A percentile compares a stretch with the other conserved stretches of the same genome.
phyloP scores from a whole-genome alignment of 495 filamentous ascomycete species.

The Bathelium albidoporum region DNA sequence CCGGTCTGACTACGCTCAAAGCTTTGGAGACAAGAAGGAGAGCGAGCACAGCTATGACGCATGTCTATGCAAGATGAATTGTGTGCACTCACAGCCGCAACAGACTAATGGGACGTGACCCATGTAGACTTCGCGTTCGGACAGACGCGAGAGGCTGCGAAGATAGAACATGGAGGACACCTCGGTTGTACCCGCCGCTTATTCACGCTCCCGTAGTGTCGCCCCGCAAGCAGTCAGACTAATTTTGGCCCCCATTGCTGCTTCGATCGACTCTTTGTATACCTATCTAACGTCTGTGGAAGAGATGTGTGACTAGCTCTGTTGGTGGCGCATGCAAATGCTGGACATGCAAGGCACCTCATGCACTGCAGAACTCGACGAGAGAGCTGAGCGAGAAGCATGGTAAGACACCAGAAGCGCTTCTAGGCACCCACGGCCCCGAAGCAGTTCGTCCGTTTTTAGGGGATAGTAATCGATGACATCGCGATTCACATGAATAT shows the following conservation, averaged over 20 bases:
- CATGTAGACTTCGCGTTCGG: neutral
- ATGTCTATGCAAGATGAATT: neutral
- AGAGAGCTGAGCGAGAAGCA: no score
- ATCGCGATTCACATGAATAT: neutral
- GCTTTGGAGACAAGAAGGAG: no score
- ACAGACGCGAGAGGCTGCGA: neutral
- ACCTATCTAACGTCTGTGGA: neutral
- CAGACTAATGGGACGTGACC: neutral
- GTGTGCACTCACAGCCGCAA: neutral
- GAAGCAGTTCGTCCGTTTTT: neutral
- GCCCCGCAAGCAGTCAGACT: neutral
- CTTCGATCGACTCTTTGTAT: neutral
- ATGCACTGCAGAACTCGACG: neutral
- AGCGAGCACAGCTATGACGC: neutral
- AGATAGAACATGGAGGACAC: no score
- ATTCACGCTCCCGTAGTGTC: neutral
- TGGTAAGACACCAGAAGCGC: no score
- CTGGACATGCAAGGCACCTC: neutral
- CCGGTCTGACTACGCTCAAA: no score
- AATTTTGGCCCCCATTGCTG: neutral
- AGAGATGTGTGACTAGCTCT: neutral
- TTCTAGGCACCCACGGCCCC: no score
- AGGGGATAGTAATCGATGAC: neutral
- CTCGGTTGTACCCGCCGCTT: neutral
- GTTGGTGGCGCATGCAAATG: neutral